Evolutionary conservation across 371 early-diverging fungal species (phyloP).

Genomic region (Syncephalastrum racemosum): DNA sequence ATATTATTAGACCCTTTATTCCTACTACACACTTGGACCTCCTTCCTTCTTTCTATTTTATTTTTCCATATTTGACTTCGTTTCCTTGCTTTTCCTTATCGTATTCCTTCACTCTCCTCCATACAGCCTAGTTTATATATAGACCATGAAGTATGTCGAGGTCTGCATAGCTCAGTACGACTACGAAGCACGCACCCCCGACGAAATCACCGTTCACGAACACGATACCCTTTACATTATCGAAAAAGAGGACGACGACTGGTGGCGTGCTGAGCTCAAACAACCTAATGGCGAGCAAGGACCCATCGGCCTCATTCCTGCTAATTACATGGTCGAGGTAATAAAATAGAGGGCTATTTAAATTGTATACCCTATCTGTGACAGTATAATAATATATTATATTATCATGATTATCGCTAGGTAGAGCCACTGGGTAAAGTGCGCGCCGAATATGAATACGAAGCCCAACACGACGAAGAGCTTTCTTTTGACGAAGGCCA

Average conservation of each 20-base stretch:
- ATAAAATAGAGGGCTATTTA: slow-evolving; percentile 3
- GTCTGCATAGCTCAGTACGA: slow-evolving; percentile 56
- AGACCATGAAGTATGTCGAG: slow-evolving; percentile 43
- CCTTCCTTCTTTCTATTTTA: too few relatives aligned
- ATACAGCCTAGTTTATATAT: not conserved
- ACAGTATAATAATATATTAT: not conserved
- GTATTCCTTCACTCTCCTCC: too few relatives aligned
- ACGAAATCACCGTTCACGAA: slow-evolving; percentile 83
- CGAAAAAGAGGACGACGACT: slow-evolving; percentile 76
- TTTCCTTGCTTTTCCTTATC: too few relatives aligned
- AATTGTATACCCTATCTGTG: not conserved
- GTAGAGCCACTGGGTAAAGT: slow-evolving; percentile 52
- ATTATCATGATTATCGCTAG: slow-evolving; percentile 13
- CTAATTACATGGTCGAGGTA: slow-evolving; percentile 74
- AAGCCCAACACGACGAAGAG: slow-evolving; percentile 78
- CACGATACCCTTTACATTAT: slow-evolving; percentile 73
- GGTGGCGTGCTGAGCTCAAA: slow-evolving; percentile 77
- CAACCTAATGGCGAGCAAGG: slow-evolving; percentile 33
- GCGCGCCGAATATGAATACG: slow-evolving; percentile 78
- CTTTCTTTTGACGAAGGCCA: slow-evolving; percentile 76
- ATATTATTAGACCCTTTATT: too few relatives aligned
- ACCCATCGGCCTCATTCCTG: slow-evolving; percentile 74
- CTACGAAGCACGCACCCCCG: slow-evolving; percentile 83
- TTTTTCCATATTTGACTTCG: too few relatives aligned
- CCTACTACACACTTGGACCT: too few relatives aligned